phyloP scores from a whole-genome alignment of 306 rosid species.

The Cicer yamashitae region DNA sequence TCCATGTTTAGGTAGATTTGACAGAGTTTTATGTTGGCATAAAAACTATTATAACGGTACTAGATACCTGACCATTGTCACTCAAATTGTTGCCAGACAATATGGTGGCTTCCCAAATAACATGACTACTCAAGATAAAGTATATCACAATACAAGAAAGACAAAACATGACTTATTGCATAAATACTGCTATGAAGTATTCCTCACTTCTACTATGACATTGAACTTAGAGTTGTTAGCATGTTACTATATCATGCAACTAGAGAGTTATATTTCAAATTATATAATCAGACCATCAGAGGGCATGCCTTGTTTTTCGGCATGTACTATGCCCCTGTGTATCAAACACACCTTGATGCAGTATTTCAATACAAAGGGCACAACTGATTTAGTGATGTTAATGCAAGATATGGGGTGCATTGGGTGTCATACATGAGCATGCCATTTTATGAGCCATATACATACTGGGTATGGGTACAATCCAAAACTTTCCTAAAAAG shows the following conservation, averaged over 20 bases:
- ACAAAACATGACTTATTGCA: slow-evolving; percentile 1
- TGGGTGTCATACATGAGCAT: background rate
- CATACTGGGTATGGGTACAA: background rate
- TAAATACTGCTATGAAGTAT: background rate
- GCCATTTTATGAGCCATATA: slow-evolving; percentile 1
- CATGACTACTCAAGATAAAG: slow-evolving; percentile 16
- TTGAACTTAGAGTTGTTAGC: slow-evolving; percentile 11
- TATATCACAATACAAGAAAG: slow-evolving; percentile 32
- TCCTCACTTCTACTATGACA: slow-evolving; percentile 1
- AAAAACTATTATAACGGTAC: background rate
- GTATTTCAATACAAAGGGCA: background rate
- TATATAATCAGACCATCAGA: background rate
- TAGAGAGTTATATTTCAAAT: background rate
- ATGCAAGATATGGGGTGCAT: background rate
- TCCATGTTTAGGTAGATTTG: slow-evolving; percentile 1
- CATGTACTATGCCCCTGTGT: background rate
- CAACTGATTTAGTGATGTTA: background rate
- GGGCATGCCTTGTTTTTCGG: background rate
- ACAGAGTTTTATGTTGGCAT: background rate
- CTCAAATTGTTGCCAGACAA: slow-evolving; percentile 6
- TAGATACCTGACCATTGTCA: slow-evolving; percentile 8
- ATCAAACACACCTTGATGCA: background rate
- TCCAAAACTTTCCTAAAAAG: background rate
- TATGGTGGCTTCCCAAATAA: background rate
- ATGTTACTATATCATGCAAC: slow-evolving; percentile 2